Evolutionary conservation across 2,329 filamentous ascomycete genomes (phyloP), one percentile per base, ranked within the genome.

Genomic region (Beauveria rudraprayagi): DNA sequence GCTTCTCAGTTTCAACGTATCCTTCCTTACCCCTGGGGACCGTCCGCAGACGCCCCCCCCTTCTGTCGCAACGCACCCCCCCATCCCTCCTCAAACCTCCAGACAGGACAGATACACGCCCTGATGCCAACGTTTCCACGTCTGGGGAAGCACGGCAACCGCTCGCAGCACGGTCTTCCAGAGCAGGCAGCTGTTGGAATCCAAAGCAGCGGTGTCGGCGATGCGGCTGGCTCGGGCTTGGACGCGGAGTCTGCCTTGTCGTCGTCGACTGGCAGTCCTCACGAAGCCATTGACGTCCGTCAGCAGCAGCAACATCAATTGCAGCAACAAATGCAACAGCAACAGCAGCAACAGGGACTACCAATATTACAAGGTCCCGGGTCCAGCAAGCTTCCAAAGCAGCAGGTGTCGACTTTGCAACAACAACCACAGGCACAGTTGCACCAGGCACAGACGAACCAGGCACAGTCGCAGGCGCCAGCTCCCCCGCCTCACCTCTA

Each of bases 101-200:
- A 44, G 11, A 44, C 37, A 47, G 43, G 17, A 56, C 28, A 50
- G 30, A 50, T 26, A 61, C 30, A 47, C 54, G 19, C 56, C 55
- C 60, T 26, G 64, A 83, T 83, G 81, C 79, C 77, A 68, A 73
- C 73, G 72, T 83, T 83, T 73, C 75, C 76, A 73, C 80, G 80
- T 70, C 73, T 82, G 71, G 77, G 78, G 70, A 83, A 76, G 76
- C 78, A 81, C 72, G 78, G 76, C 76, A 82, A 81, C 69, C 80
- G 80, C 68, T 82, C 82, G 71, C 82, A 83, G 74, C 80, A 82
- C 70, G 77, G 78, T 65, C 76, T 83, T 5, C 41, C 16, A 19
- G 41, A 43, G 41, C 41, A 43, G n/a, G 3, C n/a, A 10, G 17
- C 17, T 8, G 53, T 44, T 24, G 57, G 28, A 40, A 50, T 50